Evolutionary conservation across 805 yeast species (phyloP).

Genomic region (Metschnikowia santaceciliae): DNA sequence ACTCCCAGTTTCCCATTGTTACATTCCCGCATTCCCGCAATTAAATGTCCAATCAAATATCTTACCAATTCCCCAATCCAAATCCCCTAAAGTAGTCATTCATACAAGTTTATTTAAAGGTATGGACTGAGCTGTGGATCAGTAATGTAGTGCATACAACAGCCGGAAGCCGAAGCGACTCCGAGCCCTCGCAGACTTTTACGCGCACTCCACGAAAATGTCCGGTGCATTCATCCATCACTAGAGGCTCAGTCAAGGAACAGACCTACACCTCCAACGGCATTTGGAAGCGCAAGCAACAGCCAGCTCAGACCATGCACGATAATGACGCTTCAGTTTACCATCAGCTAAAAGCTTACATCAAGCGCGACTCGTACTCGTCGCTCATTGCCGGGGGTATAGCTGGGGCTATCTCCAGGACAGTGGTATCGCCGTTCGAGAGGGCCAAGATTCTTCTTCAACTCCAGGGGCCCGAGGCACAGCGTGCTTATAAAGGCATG

Average conservation of each 20-base stretch:
- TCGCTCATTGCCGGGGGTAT: conserved; percentile 71
- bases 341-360: conserved; percentile 4
- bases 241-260: neutral
- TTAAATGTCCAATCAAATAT: no score
- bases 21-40: no score
- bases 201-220: neutral
- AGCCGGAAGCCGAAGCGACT: neutral
- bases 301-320: neutral
- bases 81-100: no score
- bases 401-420: conserved; percentile 78
- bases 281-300: neutral
- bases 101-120: no score
- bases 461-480: conserved; percentile 66
- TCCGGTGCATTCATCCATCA: neutral
- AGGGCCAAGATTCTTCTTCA: conserved; percentile 89
- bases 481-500: conserved; percentile 59
- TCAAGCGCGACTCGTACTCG: conserved; percentile 52
- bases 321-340: neutral
- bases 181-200: neutral
- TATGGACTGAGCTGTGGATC: no score
- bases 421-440: conserved; percentile 93
- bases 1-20: no score
- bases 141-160: neutral
- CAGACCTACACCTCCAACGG: neutral
- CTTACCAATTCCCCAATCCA: no score